phyloP scores from a whole-genome alignment of 768 basidiomycete genomes.

The Suillus placidus region DNA sequence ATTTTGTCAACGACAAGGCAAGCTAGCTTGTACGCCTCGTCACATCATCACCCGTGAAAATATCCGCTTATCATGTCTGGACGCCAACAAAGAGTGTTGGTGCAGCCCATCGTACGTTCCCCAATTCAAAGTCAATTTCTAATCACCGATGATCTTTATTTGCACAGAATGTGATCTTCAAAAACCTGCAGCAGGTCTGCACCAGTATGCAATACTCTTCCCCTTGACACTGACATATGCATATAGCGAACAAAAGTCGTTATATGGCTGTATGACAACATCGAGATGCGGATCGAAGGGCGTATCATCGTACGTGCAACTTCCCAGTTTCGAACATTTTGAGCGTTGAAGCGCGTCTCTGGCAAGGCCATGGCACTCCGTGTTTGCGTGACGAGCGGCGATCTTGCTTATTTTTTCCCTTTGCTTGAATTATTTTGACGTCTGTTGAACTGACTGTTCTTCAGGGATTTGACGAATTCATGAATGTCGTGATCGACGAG shows the following conservation, averaged over 20 bases:
- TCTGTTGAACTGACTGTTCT: conserved; percentile 28
- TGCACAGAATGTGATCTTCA: conserved; percentile 92
- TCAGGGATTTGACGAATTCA: conserved; percentile 99
- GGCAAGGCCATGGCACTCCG: conserved; percentile 38
- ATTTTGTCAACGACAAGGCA: neutral
- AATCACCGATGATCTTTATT: conserved; percentile 15
- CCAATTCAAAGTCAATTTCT: conserved; percentile 1
- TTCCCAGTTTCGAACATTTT: conserved; percentile 29
- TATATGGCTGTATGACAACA: conserved; percentile 97
- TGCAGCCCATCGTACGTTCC: conserved; percentile 92
- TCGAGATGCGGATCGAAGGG: conserved; percentile 95
- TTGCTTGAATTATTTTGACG: conserved; percentile 9
- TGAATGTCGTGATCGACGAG: conserved; percentile 96
- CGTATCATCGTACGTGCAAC: conserved; percentile 82
- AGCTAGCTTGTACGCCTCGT: conserved; percentile 1
- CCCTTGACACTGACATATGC: conserved; percentile 17
- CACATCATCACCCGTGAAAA: conserved; percentile 11
- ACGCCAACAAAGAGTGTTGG: conserved; percentile 96
- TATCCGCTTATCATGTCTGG: conserved; percentile 70
- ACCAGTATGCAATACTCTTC: neutral
- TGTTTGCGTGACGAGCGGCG: conserved; percentile 12
- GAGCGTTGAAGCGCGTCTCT: conserved; percentile 42
- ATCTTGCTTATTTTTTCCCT: conserved; percentile 13
- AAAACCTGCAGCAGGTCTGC: conserved; percentile 86
- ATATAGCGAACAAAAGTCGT: conserved; percentile 78